These are phyloP conservation scores for Lyophyllum semitale DNA, from an alignment of 768 basidiomycete species.

Conservation along the genomic window DNA sequence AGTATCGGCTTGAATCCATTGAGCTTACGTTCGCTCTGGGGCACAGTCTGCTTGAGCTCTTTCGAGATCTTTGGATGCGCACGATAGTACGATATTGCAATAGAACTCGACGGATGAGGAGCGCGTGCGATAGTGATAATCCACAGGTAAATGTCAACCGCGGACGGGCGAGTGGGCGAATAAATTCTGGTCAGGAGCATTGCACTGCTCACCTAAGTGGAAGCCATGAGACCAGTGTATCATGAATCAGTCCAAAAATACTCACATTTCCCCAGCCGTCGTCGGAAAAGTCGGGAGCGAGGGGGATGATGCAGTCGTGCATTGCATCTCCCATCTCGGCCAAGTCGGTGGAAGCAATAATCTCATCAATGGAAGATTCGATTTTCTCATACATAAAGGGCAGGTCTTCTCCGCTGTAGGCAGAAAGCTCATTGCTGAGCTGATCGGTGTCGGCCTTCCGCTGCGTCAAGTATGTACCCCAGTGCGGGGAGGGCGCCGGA, in stretches of 20 bases:
- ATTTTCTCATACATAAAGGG: conserved; percentile 2
- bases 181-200: neutral
- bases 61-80: neutral
- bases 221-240: neutral
- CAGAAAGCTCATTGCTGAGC: neutral
- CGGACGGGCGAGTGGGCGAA: neutral
- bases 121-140: neutral
- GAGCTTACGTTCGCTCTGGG: neutral
- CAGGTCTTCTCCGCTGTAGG: neutral
- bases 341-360: neutral
- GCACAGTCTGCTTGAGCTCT: neutral
- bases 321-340: neutral
- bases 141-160: neutral
- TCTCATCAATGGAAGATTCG: neutral
- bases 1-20: neutral
- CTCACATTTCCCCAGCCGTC: neutral
- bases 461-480: neutral
- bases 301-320: neutral
- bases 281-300: neutral
- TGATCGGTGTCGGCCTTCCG: neutral
- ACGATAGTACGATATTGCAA: neutral
- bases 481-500: neutral
- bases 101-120: neutral
- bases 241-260: neutral
- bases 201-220: neutral